Evolutionary conservation across 768 basidiomycete species (phyloP).

Genomic region (Phallus indusiatus): DNA sequence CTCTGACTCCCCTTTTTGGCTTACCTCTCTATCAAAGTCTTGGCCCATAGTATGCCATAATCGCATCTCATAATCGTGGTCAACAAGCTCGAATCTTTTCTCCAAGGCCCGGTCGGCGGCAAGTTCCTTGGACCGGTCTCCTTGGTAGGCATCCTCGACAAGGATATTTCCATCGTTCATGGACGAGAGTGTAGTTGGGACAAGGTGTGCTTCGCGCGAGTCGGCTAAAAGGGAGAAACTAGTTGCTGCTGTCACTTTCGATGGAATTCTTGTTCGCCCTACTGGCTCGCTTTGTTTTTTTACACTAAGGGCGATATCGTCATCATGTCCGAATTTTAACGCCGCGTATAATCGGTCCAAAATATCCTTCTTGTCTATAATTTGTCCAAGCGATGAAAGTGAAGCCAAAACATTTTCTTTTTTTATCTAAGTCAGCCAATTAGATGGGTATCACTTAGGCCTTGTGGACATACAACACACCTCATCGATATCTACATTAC

Average conservation of each 20-base stretch:
- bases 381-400: not conserved
- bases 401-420: not conserved
- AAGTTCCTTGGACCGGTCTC: not conserved
- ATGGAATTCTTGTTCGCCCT: not conserved
- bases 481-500: not conserved
- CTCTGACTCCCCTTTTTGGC: no score
- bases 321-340: not conserved
- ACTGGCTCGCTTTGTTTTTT: not conserved
- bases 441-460: not conserved
- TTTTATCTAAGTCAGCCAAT: not conserved
- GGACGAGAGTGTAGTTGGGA: no score
- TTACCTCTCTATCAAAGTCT: no score
- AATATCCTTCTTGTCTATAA: not conserved
- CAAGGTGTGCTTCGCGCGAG: not conserved
- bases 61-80: not conserved
- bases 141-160: conserved; percentile 2
- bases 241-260: not conserved
- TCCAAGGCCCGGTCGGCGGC: conserved; percentile 1
- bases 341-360: not conserved
- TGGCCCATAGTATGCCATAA: not conserved
- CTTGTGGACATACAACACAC: not conserved
- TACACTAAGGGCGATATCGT: not conserved
- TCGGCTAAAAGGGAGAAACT: not conserved
- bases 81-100: not conserved
- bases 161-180: not conserved